Conservation (phyloP, 2,329 filamentous ascomycete genomes). For the Teratosphaeria pseudoeucalypti region DNA sequence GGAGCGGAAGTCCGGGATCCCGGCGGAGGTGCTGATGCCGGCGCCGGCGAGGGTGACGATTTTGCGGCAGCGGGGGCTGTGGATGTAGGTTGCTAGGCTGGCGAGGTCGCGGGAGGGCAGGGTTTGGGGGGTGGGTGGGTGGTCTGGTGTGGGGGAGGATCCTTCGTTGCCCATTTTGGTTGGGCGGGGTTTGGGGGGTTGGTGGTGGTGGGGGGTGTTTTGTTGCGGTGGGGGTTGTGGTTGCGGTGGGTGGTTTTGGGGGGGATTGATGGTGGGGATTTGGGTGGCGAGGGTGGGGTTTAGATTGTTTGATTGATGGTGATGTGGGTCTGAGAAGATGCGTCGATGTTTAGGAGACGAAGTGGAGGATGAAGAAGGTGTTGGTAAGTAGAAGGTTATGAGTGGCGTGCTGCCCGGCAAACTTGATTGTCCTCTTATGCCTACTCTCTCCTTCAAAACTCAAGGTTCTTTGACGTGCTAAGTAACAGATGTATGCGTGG, state of each 20-base stretch:
- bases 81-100: conserved; percentile 72
- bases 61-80: conserved; percentile 51
- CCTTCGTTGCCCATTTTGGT: conserved; percentile 66
- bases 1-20: conserved; percentile 88
- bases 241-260: conserved; percentile 41
- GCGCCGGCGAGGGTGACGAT: conserved; percentile 79
- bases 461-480: too few species aligned
- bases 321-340: not conserved
- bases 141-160: conserved; percentile 55
- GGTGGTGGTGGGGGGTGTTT: conserved; percentile 37
- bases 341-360: not conserved
- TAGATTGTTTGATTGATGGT: not conserved
- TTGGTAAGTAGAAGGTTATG: not conserved
- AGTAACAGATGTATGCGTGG: too few species aligned
- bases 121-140: conserved; percentile 49
- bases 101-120: conserved; percentile 60
- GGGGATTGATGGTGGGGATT: not conserved
- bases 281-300: not conserved
- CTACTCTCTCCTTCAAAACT: not conserved
- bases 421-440: not conserved
- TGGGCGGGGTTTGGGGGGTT: too few species aligned
- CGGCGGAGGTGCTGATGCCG: conserved; percentile 65
- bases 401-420: not conserved
- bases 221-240: conserved; percentile 31
- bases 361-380: not conserved